Evolutionary conservation across 2,329 filamentous ascomycete genomes (phyloP).

Genomic region (Arthrobotrys entomopaga): DNA sequence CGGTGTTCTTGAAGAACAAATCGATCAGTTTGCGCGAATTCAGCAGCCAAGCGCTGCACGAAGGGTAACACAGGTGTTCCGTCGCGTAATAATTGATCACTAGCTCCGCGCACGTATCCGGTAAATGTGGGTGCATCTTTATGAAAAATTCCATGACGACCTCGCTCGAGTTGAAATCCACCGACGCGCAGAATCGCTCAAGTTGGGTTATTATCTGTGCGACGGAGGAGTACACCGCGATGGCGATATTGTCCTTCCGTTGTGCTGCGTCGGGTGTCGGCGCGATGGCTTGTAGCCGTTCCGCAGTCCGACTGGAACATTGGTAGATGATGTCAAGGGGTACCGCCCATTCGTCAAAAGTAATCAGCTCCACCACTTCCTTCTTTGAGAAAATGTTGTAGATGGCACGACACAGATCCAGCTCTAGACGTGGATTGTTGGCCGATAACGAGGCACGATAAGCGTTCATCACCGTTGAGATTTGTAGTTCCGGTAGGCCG

Average conservation of each 20-base stretch:
- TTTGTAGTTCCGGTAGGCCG: slow-evolving; percentile 58
- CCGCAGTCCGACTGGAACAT: slow-evolving; percentile 57
- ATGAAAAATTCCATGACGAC: slow-evolving; percentile 75
- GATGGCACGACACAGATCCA: slow-evolving; percentile 60
- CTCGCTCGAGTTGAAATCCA: slow-evolving; percentile 72
- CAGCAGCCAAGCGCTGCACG: slow-evolving; percentile 74
- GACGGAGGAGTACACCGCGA: slow-evolving; percentile 59
- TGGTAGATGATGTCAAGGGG: slow-evolving; percentile 59
- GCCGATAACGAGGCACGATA: slow-evolving; percentile 58
- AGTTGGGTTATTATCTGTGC: slow-evolving; percentile 67
- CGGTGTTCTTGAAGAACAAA: slow-evolving; percentile 72
- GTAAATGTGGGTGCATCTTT: slow-evolving; percentile 70
- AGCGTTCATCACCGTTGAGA: slow-evolving; percentile 59
- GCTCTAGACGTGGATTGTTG: slow-evolving; percentile 59
- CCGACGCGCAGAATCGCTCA: slow-evolving; percentile 61
- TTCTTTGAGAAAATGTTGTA: slow-evolving; percentile 57
- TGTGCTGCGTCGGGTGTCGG: slow-evolving; percentile 38
- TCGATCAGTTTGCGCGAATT: slow-evolving; percentile 72
- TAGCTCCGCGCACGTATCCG: slow-evolving; percentile 72
- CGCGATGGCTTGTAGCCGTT: slow-evolving; percentile 53
- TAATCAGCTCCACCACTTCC: slow-evolving; percentile 57
- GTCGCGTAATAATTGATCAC: slow-evolving; percentile 75
- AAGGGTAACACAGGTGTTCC: slow-evolving; percentile 77
- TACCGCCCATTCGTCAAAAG: slow-evolving; percentile 59
- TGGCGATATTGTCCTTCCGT: slow-evolving; percentile 51